phyloP scores from a whole-genome alignment of 345 rosid species.

The Excoecaria cochinchinensis region DNA sequence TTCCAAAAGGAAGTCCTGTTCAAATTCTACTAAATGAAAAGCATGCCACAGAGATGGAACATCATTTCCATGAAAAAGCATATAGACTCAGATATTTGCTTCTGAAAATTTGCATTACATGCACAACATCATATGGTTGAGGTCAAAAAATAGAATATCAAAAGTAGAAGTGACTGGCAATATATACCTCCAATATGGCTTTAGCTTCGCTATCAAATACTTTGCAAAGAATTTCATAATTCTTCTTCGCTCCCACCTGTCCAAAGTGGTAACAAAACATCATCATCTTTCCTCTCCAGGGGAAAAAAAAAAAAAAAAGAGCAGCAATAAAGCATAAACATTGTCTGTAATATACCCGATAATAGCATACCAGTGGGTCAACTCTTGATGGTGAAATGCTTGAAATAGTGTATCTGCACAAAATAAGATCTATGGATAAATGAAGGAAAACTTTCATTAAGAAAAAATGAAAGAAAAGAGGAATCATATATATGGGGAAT shows the following conservation, averaged over 20 bases:
- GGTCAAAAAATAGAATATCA: background rate
- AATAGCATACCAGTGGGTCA: slow-evolving; percentile 53
- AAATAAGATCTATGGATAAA: slow-evolving; percentile 1
- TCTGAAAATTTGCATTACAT: background rate
- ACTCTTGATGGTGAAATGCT: slow-evolving; percentile 80
- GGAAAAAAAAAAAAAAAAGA: background rate
- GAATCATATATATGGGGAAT: background rate
- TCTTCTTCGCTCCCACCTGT: slow-evolving; percentile 49
- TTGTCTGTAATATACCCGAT: background rate
- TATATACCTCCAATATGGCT: slow-evolving; percentile 57
- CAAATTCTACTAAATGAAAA: background rate
- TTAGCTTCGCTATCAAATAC: slow-evolving; percentile 68
- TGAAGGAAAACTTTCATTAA: background rate
- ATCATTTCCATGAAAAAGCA: background rate
- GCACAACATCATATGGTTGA: background rate
- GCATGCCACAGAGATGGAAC: background rate
- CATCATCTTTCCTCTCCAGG: background rate
- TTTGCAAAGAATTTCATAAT: slow-evolving; percentile 91
- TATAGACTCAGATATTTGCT: background rate
- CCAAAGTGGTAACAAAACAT: background rate
- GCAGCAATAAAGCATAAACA: slow-evolving; percentile 13
- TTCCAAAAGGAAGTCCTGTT: background rate
- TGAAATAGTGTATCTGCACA: slow-evolving; percentile 68
- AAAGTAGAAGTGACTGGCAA: background rate
- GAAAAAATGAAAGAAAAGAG: background rate